Percentiles rank a stretch among this genome's conserved stretches.
Evolutionary conservation across 2,329 filamentous ascomycete species (phyloP).

Genomic region (Calonectria honghensis): DNA sequence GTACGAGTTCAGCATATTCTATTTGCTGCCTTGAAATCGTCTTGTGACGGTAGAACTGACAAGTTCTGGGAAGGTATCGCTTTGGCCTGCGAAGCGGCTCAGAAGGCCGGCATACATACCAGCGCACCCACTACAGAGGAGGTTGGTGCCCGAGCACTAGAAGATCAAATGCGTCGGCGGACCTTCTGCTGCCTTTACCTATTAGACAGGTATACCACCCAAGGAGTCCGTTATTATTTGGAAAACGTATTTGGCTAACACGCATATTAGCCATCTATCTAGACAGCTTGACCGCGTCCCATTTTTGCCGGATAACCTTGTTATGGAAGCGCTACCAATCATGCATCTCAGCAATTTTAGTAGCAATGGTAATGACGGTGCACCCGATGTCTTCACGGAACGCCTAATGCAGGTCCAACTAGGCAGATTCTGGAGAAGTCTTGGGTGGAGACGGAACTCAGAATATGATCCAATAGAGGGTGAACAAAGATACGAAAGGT

Average conservation of each 20-base stretch:
- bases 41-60: neutral
- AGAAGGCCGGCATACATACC: neutral
- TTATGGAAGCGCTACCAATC: neutral
- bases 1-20: neutral
- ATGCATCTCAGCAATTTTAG: neutral
- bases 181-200: neutral
- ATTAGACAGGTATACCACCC: neutral
- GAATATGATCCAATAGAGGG: neutral
- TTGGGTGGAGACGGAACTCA: neutral
- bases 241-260: neutral
- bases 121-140: neutral
- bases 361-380: neutral
- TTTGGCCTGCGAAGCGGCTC: neutral
- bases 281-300: slow-evolving; percentile 2
- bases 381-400: slow-evolving; percentile 2
- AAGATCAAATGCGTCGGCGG: neutral
- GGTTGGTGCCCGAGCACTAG: neutral
- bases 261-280: neutral
- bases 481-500: neutral
- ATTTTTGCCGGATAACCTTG: neutral
- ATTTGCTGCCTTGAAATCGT: neutral
- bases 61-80: neutral
- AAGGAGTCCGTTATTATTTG: no score
- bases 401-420: slow-evolving; percentile 9
- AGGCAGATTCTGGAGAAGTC: neutral